Percentiles rank a stretch among this genome's conserved stretches.
Conservation (phyloP, 129 eudicot species). For the Silybum marianum region DNA sequence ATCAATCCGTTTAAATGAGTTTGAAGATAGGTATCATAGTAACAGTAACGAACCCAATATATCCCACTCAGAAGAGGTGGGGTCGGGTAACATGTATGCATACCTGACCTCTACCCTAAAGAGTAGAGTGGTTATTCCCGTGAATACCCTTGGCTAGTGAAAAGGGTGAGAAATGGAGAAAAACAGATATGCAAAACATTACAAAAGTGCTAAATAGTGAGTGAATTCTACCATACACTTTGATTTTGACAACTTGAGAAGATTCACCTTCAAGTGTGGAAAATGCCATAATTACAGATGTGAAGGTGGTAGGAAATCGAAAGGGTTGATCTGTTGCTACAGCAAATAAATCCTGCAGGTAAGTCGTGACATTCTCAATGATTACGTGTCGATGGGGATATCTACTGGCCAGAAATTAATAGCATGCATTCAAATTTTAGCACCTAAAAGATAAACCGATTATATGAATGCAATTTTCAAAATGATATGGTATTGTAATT, state of each 20-base stretch:
- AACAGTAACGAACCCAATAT: background rate
- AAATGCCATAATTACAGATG: conserved; percentile 92
- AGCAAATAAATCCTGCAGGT: conserved; percentile 87
- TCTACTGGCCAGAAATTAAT: background rate
- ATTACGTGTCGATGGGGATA: background rate
- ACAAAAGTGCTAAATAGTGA: background rate
- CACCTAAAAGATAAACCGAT: background rate
- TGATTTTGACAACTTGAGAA: background rate
- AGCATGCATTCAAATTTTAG: background rate
- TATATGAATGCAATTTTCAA: too few species aligned
- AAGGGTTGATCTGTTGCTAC: conserved; percentile 97
- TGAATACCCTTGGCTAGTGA: background rate
- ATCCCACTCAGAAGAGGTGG: background rate
- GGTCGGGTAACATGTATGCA: background rate
- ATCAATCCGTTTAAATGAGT: background rate
- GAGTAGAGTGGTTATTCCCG: background rate
- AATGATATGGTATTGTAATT: background rate
- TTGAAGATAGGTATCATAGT: background rate
- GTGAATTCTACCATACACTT: background rate
- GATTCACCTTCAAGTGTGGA: conserved; percentile 89
- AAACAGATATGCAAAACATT: background rate
- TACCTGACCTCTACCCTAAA: background rate
- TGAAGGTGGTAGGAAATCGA: conserved; percentile 88
- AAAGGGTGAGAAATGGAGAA: background rate
- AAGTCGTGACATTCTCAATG: background rate